These are phyloP conservation scores for Mycosphaerella sp. DNA, from an alignment of 2,329 filamentous ascomycete species.

Conservation along the genomic window DNA sequence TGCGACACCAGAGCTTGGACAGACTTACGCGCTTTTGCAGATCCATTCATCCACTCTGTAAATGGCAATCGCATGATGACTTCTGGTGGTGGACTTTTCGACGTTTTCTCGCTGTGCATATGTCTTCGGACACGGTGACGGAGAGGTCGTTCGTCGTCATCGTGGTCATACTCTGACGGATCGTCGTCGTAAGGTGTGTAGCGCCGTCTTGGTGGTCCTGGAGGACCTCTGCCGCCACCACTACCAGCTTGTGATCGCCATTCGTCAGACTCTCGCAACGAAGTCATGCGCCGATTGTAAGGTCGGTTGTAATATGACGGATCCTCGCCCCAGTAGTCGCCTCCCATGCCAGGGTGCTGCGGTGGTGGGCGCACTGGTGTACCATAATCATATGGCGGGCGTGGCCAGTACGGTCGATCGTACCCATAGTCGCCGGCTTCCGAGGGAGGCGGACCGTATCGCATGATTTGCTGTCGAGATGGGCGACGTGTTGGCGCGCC, in stretches of 20 bases:
- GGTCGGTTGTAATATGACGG: constrained; percentile 25
- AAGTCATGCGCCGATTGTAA: constrained; percentile 21
- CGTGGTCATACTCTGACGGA: constrained; percentile 20
- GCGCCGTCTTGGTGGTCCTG: constrained; percentile 16
- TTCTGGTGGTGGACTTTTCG: constrained; percentile 23
- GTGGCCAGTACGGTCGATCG: constrained; percentile 21
- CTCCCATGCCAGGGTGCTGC: constrained; percentile 5
- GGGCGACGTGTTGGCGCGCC: constrained; percentile 20
- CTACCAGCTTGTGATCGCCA: constrained; percentile 11
- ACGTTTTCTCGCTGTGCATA: constrained; percentile 6
- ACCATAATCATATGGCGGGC: constrained; percentile 25
- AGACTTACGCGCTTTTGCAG: constrained; percentile 28
- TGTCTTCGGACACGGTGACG: constrained; percentile 13
- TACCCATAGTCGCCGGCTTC: constrained; percentile 24
- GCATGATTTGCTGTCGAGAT: constrained; percentile 25
- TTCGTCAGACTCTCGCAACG: constrained; percentile 22
- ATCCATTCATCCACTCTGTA: constrained; percentile 31
- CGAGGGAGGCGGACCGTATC: constrained; percentile 19
- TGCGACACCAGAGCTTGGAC: background rate
- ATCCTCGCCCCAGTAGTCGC: constrained; percentile 25
- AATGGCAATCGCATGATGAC: constrained; percentile 32
- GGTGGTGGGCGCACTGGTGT: constrained; percentile 14
- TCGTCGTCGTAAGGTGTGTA: constrained; percentile 16
- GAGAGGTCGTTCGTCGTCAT: constrained; percentile 23
- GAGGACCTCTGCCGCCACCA: constrained; percentile 19